Percentiles rank a stretch among this genome's conserved stretches.
Conservation (phyloP, 768 basidiomycete species). For the Cystobasidiopsis lactophilus region DNA sequence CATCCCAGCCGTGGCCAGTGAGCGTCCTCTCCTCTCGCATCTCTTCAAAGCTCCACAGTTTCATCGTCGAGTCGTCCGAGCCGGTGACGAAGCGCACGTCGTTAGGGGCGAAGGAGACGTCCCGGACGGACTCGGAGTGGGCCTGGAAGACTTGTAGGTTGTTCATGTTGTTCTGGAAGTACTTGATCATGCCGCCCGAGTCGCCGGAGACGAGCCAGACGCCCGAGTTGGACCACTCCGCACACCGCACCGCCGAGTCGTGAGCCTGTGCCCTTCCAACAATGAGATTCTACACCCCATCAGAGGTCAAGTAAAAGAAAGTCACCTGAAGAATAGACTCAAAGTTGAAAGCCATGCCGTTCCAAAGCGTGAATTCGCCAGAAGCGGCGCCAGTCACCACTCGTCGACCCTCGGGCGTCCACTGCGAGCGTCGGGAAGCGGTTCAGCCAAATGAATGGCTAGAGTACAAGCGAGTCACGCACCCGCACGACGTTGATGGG, state of each 20-base stretch:
- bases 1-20: slow-evolving; percentile 97
- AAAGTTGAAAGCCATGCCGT: slow-evolving; percentile 96
- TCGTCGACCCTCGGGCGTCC: slow-evolving; percentile 90
- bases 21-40: slow-evolving; percentile 68
- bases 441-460: background rate
- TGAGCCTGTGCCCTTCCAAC: slow-evolving; percentile 46
- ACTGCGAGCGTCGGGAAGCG: too few species aligned
- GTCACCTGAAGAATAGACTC: slow-evolving; percentile 56
- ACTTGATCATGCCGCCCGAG: slow-evolving; percentile 85
- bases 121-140: slow-evolving; percentile 82
- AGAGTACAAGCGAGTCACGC: slow-evolving; percentile 23
- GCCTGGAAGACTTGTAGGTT: slow-evolving; percentile 86
- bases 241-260: slow-evolving; percentile 74
- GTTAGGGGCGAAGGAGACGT: slow-evolving; percentile 74
- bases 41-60: slow-evolving; percentile 88
- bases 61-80: slow-evolving; percentile 81
- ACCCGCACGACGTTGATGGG: slow-evolving; percentile 90
- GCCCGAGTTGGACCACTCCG: slow-evolving; percentile 82
- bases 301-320: background rate
- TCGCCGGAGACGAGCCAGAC: slow-evolving; percentile 79
- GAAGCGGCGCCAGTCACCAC: slow-evolving; percentile 85
- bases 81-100: slow-evolving; percentile 81
- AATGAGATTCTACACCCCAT: background rate
- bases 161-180: slow-evolving; percentile 98
- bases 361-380: slow-evolving; percentile 98